phyloP scores from a whole-genome alignment of 108 stramenopile genomes.

The Cyclotella baltica region DNA sequence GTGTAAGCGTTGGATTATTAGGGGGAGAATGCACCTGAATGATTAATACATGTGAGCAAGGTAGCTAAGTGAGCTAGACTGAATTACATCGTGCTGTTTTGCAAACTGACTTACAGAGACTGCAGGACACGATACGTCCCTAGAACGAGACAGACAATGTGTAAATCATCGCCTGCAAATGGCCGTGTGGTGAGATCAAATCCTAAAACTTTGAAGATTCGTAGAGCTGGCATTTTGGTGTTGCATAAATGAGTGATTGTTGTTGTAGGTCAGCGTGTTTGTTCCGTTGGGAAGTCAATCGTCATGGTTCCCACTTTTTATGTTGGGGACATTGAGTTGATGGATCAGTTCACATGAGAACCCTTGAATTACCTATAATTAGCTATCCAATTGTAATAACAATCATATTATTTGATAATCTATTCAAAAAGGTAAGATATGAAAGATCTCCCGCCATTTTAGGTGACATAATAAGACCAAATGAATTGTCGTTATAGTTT shows the following conservation, averaged over 20 bases:
- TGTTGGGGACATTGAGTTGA: too few species aligned
- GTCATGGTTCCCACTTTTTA: too few species aligned
- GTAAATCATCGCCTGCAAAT: conserved; percentile 52
- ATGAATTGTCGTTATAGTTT: too few species aligned
- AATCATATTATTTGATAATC: too few species aligned
- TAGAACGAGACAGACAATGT: conserved; percentile 34
- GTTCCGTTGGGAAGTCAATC: too few species aligned
- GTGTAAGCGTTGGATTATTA: conserved; percentile 1
- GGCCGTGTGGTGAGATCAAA: conserved; percentile 48
- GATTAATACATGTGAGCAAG: background rate
- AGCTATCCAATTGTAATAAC: too few species aligned
- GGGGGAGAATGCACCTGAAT: conserved; percentile 34
- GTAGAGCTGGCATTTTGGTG: conserved; percentile 46
- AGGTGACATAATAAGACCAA: too few species aligned
- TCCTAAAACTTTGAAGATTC: conserved; percentile 23
- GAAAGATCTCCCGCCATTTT: too few species aligned
- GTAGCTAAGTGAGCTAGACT: background rate
- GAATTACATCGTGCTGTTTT: background rate
- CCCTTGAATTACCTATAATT: too few species aligned
- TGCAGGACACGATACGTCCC: conserved; percentile 39
- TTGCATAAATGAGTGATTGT: background rate
- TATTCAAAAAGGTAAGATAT: too few species aligned
- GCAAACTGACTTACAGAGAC: conserved; percentile 20
- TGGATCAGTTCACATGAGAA: too few species aligned
- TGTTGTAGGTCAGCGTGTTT: background rate